Evolutionary conservation across 2,329 filamentous ascomycete species (phyloP).

Genomic region (Ophiosphaerella herpotricha): DNA sequence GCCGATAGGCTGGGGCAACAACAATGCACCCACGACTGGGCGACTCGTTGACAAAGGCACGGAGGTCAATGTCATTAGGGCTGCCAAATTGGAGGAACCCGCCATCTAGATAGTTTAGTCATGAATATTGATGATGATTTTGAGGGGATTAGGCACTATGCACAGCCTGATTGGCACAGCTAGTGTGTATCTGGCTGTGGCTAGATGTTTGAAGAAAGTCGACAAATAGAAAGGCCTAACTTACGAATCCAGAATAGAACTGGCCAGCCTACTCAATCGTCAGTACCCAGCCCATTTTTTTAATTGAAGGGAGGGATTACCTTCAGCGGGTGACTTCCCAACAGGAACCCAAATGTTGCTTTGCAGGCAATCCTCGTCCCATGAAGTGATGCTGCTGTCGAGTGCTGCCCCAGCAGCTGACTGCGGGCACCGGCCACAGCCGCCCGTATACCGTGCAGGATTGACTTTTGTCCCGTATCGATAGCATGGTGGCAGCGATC

Average conservation of each 20-base stretch:
- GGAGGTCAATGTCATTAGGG: constrained; percentile 54
- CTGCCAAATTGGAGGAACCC: constrained; percentile 63
- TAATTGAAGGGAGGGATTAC: constrained; percentile 14
- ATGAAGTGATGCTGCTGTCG: constrained; percentile 30
- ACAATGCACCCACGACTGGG: constrained; percentile 50
- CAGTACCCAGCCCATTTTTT: constrained; percentile 1
- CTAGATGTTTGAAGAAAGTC: background rate
- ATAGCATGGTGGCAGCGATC: constrained; percentile 53
- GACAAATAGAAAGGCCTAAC: constrained; percentile 18
- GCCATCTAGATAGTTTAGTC: constrained; percentile 46
- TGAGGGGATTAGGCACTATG: constrained; percentile 1
- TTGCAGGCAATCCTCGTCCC: constrained; percentile 62
- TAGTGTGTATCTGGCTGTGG: background rate
- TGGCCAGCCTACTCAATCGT: constrained; percentile 54
- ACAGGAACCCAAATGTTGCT: constrained; percentile 60
- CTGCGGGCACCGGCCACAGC: constrained; percentile 57
- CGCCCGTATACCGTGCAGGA: constrained; percentile 53
- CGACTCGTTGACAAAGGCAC: constrained; percentile 56
- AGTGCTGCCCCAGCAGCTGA: constrained; percentile 31
- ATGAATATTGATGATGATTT: background rate
- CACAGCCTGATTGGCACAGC: background rate
- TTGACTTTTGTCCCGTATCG: constrained; percentile 56
- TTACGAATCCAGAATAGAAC: constrained; percentile 63
- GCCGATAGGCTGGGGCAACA: constrained; percentile 61
- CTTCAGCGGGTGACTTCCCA: constrained; percentile 49